A percentile compares a stretch with the other conserved stretches of the same genome.
Conservation (phyloP, 148 eudicot genomes). For the Nepenthes gracilis region DNA sequence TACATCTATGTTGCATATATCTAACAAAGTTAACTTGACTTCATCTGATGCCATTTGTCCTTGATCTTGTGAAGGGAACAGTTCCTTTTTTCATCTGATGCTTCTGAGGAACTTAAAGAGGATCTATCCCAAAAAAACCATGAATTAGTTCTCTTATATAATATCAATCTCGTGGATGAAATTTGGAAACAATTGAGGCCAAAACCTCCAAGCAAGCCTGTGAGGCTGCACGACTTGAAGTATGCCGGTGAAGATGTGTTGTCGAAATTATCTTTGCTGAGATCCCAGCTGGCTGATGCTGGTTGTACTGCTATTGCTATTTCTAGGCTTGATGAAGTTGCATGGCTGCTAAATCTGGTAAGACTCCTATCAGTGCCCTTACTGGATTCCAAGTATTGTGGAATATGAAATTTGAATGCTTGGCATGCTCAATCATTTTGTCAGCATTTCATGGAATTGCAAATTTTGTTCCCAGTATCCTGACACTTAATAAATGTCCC, state of each 20-base stretch:
- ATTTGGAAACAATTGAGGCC: constrained; percentile 86
- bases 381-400: neutral
- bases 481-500: too few species aligned
- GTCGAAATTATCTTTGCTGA: constrained; percentile 59
- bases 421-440: too few species aligned
- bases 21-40: neutral
- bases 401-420: neutral
- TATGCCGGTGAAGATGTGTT: constrained; percentile 83
- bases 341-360: constrained; percentile 96
- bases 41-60: constrained; percentile 35
- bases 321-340: constrained; percentile 89
- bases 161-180: constrained; percentile 79
- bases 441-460: neutral
- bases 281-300: constrained; percentile 56
- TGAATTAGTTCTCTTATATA: constrained; percentile 73
- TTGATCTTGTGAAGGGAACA: constrained; percentile 86
- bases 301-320: constrained; percentile 72
- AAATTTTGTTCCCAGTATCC: neutral
- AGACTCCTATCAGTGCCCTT: neutral
- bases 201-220: constrained; percentile 47
- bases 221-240: constrained; percentile 78
- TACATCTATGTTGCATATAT: neutral
- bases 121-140: constrained; percentile 61
- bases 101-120: constrained; percentile 81
- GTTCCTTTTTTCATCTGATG: constrained; percentile 93